Evolutionary conservation across 345 rosid species (phyloP).

Genomic region (Acer negundo): DNA sequence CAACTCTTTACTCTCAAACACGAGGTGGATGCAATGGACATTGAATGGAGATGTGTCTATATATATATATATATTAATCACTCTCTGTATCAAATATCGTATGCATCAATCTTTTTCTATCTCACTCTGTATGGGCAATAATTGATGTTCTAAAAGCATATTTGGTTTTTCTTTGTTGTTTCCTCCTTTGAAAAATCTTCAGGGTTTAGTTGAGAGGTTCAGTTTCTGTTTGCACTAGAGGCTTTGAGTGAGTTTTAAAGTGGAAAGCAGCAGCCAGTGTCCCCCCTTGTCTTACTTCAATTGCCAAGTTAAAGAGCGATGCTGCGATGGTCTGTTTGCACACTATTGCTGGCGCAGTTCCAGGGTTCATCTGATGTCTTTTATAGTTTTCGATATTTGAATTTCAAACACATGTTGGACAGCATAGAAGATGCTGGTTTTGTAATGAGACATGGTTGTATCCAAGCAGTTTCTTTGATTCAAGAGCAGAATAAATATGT

Average conservation of each 20-base stretch:
- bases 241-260: neutral
- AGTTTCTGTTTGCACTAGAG: neutral
- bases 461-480: neutral
- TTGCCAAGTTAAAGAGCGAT: neutral
- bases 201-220: slow-evolving; percentile 16
- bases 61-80: neutral
- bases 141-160: slow-evolving; percentile 3
- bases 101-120: neutral
- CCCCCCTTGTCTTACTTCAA: neutral
- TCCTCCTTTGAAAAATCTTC: neutral
- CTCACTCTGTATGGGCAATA: neutral
- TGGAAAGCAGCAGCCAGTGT: neutral
- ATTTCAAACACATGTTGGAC: slow-evolving; percentile 5
- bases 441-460: slow-evolving; percentile 20
- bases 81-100: neutral
- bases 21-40: neutral
- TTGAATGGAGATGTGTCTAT: neutral
- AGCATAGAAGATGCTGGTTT: slow-evolving; percentile 14
- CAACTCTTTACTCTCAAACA: neutral
- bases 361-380: slow-evolving; percentile 1
- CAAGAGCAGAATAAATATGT: slow-evolving; percentile 13
- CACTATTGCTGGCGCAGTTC: neutral
- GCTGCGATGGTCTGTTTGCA: neutral
- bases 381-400: slow-evolving; percentile 8
- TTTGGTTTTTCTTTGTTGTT: neutral